phyloP scores from a whole-genome alignment of 306 rosid species.

The Fagus crenata region DNA sequence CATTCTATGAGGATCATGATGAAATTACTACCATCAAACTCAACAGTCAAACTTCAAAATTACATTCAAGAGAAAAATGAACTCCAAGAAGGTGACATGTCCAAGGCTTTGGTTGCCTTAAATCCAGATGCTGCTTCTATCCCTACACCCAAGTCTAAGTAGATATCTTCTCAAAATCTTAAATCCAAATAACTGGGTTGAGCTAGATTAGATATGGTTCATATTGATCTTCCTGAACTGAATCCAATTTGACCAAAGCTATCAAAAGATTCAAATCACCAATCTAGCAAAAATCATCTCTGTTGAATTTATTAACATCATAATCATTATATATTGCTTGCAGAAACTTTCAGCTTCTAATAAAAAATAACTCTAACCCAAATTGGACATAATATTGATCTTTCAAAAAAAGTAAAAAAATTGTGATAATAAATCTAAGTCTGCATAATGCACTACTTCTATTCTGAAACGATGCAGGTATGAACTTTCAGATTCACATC shows the following conservation, averaged over 20 bases:
- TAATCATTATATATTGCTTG: slow-evolving; percentile 15
- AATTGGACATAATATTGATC: not conserved
- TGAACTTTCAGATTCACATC: slow-evolving; percentile 94
- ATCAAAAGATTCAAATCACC: not conserved
- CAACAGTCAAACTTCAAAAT: slow-evolving; percentile 41
- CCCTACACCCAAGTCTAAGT: slow-evolving; percentile 74
- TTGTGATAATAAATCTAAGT: slow-evolving; percentile 1
- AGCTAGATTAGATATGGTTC: not conserved
- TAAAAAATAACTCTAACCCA: not conserved
- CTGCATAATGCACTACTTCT: slow-evolving; percentile 18
- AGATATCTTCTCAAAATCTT: not conserved
- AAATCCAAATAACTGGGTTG: not conserved
- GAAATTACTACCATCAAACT: slow-evolving; percentile 58
- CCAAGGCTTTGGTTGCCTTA: slow-evolving; percentile 79
- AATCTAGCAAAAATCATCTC: not conserved
- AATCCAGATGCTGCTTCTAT: slow-evolving; percentile 53
- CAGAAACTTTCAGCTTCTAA: slow-evolving; percentile 6
- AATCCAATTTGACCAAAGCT: slow-evolving; percentile 4
- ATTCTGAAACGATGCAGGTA: slow-evolving; percentile 57
- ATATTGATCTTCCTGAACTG: not conserved
- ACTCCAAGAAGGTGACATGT: slow-evolving; percentile 61
- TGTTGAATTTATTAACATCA: not conserved
- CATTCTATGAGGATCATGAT: slow-evolving; percentile 54
- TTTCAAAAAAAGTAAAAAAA: not conserved
- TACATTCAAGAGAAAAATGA: slow-evolving; percentile 46